Conservation (phyloP, 495 filamentous ascomycete genomes). For the Penicillium cataractarum region DNA sequence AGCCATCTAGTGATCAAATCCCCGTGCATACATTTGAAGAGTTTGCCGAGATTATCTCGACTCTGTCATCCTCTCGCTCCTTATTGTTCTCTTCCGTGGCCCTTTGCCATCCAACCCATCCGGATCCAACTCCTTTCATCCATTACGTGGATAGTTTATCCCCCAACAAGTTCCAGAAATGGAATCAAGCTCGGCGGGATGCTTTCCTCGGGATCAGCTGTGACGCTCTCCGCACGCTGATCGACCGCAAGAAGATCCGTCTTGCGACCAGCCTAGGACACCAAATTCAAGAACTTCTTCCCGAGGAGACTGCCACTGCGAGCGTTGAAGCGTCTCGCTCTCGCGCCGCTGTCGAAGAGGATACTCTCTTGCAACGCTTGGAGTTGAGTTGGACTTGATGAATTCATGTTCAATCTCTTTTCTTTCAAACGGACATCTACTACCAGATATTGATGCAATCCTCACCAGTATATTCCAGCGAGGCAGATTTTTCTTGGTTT, state of each 20-base stretch:
- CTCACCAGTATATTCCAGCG: not conserved
- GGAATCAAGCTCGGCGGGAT: slow-evolving; percentile 26
- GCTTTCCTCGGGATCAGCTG: slow-evolving; percentile 35
- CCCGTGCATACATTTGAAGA: slow-evolving; percentile 36
- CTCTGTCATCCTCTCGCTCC: slow-evolving; percentile 28
- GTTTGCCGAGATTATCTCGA: slow-evolving; percentile 30
- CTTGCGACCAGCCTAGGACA: slow-evolving; percentile 37
- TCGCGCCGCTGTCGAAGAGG: slow-evolving; percentile 24
- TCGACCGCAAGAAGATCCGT: slow-evolving; percentile 34
- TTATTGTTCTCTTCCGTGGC: slow-evolving; percentile 30
- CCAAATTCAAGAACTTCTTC: slow-evolving; percentile 36
- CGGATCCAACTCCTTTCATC: slow-evolving; percentile 38
- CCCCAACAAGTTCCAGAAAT: slow-evolving; percentile 21
- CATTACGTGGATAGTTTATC: slow-evolving; percentile 26
- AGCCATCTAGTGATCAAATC: slow-evolving; percentile 22
- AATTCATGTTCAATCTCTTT: not conserved
- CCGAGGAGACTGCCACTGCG: slow-evolving; percentile 21
- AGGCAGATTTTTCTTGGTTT: not conserved
- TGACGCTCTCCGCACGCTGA: slow-evolving; percentile 40
- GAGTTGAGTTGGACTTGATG: slow-evolving; percentile 37
- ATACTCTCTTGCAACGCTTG: slow-evolving; percentile 33
- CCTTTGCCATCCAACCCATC: slow-evolving; percentile 42
- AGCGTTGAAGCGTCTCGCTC: slow-evolving; percentile 15
- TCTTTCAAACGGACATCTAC: not conserved
- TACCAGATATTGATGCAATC: not conserved